Base-by-base conservation (phyloP, 2,329 filamentous ascomycete genomes). In the Capronia epimyces region DNA sequence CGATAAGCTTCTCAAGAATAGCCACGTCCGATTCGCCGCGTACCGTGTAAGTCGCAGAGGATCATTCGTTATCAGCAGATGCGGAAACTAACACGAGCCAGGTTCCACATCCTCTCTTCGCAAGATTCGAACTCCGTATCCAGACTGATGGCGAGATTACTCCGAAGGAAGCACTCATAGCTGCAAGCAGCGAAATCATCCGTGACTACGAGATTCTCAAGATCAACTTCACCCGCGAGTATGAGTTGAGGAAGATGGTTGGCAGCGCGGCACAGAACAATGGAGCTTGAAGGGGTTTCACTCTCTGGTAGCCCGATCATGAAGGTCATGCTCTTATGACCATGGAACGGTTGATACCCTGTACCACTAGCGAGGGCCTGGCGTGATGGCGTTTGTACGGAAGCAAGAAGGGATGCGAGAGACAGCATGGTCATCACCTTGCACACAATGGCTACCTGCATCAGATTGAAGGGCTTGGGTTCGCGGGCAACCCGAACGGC, bases 151-250 rank as follows among this genome's bases (percentile, higher is more conserved):
- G 93, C 53, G 80, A 80, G 20, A 79, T 95, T 57, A 86, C 86
- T 1, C 89, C 93, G n/a, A 90, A 90, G 61, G 88, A 95, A 62
- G 89, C 90, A 1, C 77, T 98, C 34, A 76, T 93, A 49, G 79
- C 83, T 45, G 84, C 86, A 36, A 95, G 87, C 72, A 82, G 86
- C 68, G 84, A 89, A 60, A 77, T 96, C 40, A 86, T 98, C 57
- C 79, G 82, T 52, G 84, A 94, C 59, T 80, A 95, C 49, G 84
- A 84, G 49, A 83, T 83, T 58, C 75, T 98, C 52, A 86, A 86
- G 57, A 82, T 87, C 58, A 88, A 94, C 66, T 95, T 97, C 68
- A 95, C 87, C 16, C 89, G 91, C 65, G 91, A 97, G 70, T 93
- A 83, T 71, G 88, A 94, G 70, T 73, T 95, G 62, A 83, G 88